These are phyloP conservation scores for Fusarium nematophilum DNA, from an alignment of 2,329 filamentous ascomycete species.

Conservation along the genomic window DNA sequence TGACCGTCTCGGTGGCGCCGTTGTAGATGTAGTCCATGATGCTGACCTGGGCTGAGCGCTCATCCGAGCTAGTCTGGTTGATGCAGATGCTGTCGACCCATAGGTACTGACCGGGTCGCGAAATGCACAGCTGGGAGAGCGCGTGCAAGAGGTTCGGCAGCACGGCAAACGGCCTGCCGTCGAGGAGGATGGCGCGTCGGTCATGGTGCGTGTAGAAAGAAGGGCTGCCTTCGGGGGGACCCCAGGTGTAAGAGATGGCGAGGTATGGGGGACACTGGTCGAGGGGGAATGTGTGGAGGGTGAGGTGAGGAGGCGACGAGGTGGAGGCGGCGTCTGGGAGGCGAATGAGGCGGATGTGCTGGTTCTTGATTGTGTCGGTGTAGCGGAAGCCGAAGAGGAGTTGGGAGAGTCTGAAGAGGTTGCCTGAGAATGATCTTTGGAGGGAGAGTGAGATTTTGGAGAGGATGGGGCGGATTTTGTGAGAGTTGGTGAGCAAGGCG, in stretches of 20 bases:
- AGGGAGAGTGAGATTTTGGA: background rate
- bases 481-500: background rate
- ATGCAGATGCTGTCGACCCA: conserved; percentile 44
- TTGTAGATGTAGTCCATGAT: conserved; percentile 41
- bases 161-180: conserved; percentile 26
- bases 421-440: background rate
- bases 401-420: background rate
- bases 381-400: conserved; percentile 14
- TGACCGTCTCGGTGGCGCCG: conserved; percentile 28
- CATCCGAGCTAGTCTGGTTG: conserved; percentile 31
- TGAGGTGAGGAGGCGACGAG: conserved; percentile 12
- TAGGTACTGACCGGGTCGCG: conserved; percentile 27
- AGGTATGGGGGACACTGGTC: conserved; percentile 30
- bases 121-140: conserved; percentile 14
- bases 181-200: conserved; percentile 12
- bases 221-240: background rate
- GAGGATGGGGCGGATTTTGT: background rate
- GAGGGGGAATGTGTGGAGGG: conserved; percentile 30
- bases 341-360: conserved; percentile 31
- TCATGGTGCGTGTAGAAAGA: conserved; percentile 6
- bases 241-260: conserved; percentile 44
- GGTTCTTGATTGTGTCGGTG: conserved; percentile 11
- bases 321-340: conserved; percentile 17
- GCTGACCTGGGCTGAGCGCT: conserved; percentile 33
- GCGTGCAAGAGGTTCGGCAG: conserved; percentile 31